Conservation (phyloP, 768 basidiomycete species). For the Thelephora ganbajun region DNA sequence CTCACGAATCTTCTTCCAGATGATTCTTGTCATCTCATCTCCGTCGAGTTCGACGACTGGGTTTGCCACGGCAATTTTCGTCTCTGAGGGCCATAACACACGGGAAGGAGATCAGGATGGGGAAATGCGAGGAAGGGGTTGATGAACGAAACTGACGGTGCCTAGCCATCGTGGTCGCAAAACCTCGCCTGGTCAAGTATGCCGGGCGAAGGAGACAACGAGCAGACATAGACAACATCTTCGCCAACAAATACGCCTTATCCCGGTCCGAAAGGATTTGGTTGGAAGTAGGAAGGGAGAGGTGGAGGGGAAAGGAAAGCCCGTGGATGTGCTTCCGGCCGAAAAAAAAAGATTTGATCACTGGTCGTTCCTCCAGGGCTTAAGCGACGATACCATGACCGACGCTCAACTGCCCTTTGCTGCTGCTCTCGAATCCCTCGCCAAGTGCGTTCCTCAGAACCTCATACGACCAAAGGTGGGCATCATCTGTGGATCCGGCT, state of each 20-base stretch:
- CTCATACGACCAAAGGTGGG: conserved; percentile 54
- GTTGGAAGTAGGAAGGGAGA: no score
- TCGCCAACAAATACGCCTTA: no score
- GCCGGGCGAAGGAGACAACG: no score
- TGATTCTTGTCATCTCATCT: conserved; percentile 98
- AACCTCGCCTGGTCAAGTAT: background rate
- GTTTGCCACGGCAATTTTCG: conserved; percentile 71
- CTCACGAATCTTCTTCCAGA: conserved; percentile 95
- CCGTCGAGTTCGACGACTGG: conserved; percentile 93
- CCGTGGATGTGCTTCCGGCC: no score
- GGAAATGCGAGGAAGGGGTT: background rate
- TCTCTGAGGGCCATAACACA: conserved; percentile 9
- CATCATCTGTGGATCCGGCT: conserved; percentile 79
- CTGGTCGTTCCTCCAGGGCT: no score
- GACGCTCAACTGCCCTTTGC: conserved; percentile 11
- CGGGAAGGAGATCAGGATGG: no score
- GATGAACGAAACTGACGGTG: background rate
- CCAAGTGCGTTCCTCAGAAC: conserved; percentile 16
- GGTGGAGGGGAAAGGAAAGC: no score
- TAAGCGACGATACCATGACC: background rate
- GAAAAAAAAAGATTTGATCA: no score
- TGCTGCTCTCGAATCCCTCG: conserved; percentile 16
- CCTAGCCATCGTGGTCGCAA: conserved; percentile 1
- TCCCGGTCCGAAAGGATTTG: no score
- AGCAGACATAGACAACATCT: no score